phyloP scores from a whole-genome alignment of 495 filamentous ascomycete species.

The Evansstolkia leycettana region DNA sequence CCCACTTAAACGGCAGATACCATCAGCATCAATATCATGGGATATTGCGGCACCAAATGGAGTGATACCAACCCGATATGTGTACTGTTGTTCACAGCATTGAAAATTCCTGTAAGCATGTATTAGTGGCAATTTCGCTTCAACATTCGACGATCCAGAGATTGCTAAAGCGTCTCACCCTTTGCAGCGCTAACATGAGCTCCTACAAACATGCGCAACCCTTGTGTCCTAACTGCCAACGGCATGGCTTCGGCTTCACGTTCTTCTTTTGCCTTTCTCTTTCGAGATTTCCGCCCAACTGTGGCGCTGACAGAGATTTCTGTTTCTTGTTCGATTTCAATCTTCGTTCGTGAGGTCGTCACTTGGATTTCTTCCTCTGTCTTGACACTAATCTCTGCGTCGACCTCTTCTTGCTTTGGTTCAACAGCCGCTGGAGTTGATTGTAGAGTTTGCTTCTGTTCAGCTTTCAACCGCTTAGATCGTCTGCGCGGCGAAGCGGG shows the following conservation, averaged over 20 bases:
- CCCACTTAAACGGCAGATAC: conserved; percentile 37
- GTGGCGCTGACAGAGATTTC: background rate
- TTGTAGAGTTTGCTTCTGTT: conserved; percentile 8
- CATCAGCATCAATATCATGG: conserved; percentile 4
- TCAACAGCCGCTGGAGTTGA: conserved; percentile 9
- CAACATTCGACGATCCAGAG: too few relatives aligned
- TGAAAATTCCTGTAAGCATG: conserved; percentile 63
- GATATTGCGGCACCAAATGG: background rate
- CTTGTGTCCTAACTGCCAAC: conserved; percentile 52
- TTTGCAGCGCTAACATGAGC: conserved; percentile 86
- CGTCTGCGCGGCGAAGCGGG: conserved; percentile 22
- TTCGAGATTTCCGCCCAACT: conserved; percentile 4
- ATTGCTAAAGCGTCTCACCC: conserved; percentile 37
- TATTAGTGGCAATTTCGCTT: too few relatives aligned
- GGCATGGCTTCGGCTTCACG: conserved; percentile 43
- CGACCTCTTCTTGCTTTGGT: too few relatives aligned
- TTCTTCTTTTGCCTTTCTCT: conserved; percentile 18
- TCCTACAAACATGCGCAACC: conserved; percentile 73
- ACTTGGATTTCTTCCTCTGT: background rate
- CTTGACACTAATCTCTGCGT: conserved; percentile 4
- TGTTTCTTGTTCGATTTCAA: background rate
- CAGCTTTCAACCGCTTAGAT: conserved; percentile 27
- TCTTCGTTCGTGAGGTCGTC: background rate
- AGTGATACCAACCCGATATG: conserved; percentile 48
- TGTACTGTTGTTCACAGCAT: conserved; percentile 65